Conservation (phyloP, 352 stramenopile species). For the Globisporangium megalacanthum region DNA sequence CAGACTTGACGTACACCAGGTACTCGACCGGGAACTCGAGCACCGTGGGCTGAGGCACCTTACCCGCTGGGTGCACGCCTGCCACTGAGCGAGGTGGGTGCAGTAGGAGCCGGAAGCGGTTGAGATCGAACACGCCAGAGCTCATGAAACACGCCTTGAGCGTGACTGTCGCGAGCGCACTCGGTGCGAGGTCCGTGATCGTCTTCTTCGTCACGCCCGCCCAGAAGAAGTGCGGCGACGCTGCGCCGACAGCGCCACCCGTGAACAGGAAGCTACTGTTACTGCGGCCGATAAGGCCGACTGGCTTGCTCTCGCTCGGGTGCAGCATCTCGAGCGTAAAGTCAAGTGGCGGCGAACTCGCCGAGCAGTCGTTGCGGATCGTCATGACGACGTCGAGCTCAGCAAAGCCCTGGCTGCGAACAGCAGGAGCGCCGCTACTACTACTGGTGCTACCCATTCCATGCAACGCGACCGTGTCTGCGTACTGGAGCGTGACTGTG, state of each 20-base stretch:
- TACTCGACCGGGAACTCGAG: conserved; percentile 77
- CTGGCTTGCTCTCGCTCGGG: conserved; percentile 47
- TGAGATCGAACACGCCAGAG: conserved; percentile 77
- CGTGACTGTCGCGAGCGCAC: conserved; percentile 35
- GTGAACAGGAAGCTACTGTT: conserved; percentile 5
- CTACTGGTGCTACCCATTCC: conserved; percentile 6
- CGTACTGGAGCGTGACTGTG: conserved; percentile 64
- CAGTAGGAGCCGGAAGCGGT: conserved; percentile 68
- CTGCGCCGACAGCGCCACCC: conserved; percentile 7
- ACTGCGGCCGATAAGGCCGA: background rate
- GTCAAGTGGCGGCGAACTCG: conserved; percentile 51
- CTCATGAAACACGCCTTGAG: conserved; percentile 71
- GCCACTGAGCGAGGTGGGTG: conserved; percentile 11
- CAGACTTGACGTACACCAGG: conserved; percentile 57
- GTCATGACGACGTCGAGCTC: conserved; percentile 74
- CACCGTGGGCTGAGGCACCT: conserved; percentile 21
- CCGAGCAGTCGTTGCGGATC: conserved; percentile 56
- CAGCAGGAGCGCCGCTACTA: conserved; percentile 7
- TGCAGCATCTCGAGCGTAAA: conserved; percentile 79
- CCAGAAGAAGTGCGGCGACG: conserved; percentile 76
- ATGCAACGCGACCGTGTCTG: conserved; percentile 28
- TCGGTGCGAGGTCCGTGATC: conserved; percentile 43
- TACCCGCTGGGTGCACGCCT: background rate
- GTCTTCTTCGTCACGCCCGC: conserved; percentile 71
- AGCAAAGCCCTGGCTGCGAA: conserved; percentile 30